Evolutionary conservation across 331 rosid genomes (phyloP).

Genomic region (Rosa hybrid): DNA sequence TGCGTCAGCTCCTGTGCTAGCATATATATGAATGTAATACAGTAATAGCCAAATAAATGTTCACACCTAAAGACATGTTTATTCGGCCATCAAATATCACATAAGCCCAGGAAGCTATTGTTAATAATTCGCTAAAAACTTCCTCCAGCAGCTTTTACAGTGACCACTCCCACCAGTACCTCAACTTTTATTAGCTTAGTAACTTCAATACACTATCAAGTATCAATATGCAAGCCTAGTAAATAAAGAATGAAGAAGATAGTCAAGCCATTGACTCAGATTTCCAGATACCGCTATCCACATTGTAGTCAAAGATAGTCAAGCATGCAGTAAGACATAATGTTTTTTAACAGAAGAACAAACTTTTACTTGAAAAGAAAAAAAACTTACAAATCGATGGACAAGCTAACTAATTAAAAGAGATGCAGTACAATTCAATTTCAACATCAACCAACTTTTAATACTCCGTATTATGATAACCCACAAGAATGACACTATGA

Average conservation of each 20-base stretch:
- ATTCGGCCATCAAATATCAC: neutral
- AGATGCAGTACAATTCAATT: neutral
- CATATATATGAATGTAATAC: neutral
- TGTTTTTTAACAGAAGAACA: neutral
- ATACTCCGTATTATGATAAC: neutral
- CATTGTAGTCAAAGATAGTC: neutral
- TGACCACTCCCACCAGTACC: neutral
- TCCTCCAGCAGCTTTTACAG: neutral
- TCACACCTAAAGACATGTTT: conserved; percentile 1
- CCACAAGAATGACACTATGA: neutral
- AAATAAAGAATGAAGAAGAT: neutral
- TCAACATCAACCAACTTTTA: neutral
- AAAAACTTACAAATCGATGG: neutral
- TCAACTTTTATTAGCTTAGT: neutral
- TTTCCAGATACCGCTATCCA: neutral
- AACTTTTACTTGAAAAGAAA: neutral
- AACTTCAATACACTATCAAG: conserved; percentile 10
- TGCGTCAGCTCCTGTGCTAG: neutral
- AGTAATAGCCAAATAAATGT: neutral
- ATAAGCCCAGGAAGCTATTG: neutral
- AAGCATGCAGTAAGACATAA: neutral
- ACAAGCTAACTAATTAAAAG: neutral
- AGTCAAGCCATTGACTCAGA: neutral
- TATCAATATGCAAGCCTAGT: neutral
- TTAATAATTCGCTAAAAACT: conserved; percentile 11